Base-by-base conservation (phyloP, 768 basidiomycete species). In the Zangia roseola region DNA sequence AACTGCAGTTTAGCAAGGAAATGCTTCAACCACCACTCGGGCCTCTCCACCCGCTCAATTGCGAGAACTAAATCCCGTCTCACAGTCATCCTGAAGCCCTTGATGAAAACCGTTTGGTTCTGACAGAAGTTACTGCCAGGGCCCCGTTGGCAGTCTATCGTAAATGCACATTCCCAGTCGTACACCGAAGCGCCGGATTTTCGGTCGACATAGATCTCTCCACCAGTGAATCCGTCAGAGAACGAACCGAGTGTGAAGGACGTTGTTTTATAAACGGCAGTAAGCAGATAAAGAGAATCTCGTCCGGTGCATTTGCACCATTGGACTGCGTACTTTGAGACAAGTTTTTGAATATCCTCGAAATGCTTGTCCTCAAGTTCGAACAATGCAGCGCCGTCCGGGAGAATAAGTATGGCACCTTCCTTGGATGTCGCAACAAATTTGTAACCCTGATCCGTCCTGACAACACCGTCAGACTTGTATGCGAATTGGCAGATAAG, bases 331-430 rank as follows among this genome's bases (percentile, higher is more conserved):
- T 58, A 33, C 10, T 43, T 10, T 14, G 37, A 35, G 0, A 61
- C 62, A n/a, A 59, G 57, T 17, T 55, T n/a, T n/a, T n/a, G n/a
- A n/a, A n/a, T n/a, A n/a, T n/a, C n/a, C n/a, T n/a, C n/a, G n/a
- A n/a, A n/a, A n/a, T 44, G n/a, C 47, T 40, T 25, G 67, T 59
- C 10, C 14, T 26, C 23, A n/a, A 64, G 48, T 17, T 60, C 54
- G 21, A 50, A 47, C 21, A 46, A 48, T 14, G 28, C 39, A 5
- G 63, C 58, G 7, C 65, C 70, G 10, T 61, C 48, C 5, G 69
- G 67, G 36, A 69, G 57, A 4, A 62, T 43, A 0, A 70, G 48
- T 10, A 68, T 50, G 10, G 70, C 62, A 9, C 62, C 67, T 52
- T 61, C 56, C 14, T 25, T 9, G 16, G 48, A 21, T 3, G 31